Base-by-base conservation (phyloP, 2,329 filamentous ascomycete genomes). In the Aspergillus ibericus region DNA sequence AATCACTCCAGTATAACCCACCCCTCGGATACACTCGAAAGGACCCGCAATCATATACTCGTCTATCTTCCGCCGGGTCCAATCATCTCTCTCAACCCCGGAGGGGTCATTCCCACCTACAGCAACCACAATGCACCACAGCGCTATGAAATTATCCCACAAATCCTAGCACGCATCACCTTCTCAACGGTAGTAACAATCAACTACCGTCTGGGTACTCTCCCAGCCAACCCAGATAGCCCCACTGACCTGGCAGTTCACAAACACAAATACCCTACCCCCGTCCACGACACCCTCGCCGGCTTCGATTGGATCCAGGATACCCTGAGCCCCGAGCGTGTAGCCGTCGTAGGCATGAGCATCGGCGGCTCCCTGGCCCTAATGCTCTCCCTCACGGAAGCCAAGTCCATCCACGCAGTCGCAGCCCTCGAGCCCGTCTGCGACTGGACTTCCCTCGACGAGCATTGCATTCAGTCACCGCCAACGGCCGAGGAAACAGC, bases 341-440 rank as follows among this genome's bases (percentile, higher is more conserved):
- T 77, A 5, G 66, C 66, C 25, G 59, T 77, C 25, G 66, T 70
- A 59, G 75, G 75, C 16, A 70, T 64, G 1, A 72, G 76, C 55
- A 64, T 77, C 25, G 75, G 75, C 22, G 78, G 77, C 16, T 78
- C 76, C 0, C 58, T 80, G 51, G 76, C 77, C 4, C 59, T 77
- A 2, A 78, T 77, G 74, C 70, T 80, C 10, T 72, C 77, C 0
- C 67, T 80, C 16, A 80, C 75, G 9, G 75, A 78, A 62, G 64
- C 74, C 1, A 64, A 66, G 50, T 68, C 63, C 9, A 59, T 78
- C 18, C 62, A 66, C 29, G 72, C 72, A 9, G 65, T 76, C 36
- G 72, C 74, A 4, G 70, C 72, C 0, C 22, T 70, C 7, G 69
- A 75, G 13, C 75, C 75, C 0, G 53, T 77, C 3, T 76, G 73